phyloP scores from a whole-genome alignment of 1,284 basidiomycete species.

The Peniophora sp. region DNA sequence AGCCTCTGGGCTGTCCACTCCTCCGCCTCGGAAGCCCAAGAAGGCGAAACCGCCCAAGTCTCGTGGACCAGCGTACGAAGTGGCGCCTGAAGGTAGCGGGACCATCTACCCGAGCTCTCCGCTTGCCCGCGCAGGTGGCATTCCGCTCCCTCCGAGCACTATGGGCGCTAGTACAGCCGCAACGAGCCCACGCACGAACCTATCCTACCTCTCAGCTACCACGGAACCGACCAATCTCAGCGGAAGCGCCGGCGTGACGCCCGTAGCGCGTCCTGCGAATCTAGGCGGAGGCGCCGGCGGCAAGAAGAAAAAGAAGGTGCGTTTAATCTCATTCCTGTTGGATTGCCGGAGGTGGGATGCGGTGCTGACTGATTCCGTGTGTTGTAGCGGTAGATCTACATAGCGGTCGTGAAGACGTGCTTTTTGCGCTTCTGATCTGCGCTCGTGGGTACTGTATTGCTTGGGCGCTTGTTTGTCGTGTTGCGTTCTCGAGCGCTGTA shows the following conservation, averaged over 20 bases:
- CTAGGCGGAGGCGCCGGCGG: slow-evolving; percentile 4
- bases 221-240: neutral
- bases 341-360: neutral
- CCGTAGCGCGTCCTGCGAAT: slow-evolving; percentile 7
- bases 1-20: slow-evolving; percentile 20
- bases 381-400: too few species aligned
- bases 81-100: slow-evolving; percentile 15
- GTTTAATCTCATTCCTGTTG: neutral
- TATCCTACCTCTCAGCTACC: neutral
- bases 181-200: slow-evolving; percentile 8
- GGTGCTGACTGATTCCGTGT: neutral
- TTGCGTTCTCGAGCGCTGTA: too few species aligned
- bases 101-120: slow-evolving; percentile 19
- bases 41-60: slow-evolving; percentile 6
- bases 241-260: slow-evolving; percentile 11
- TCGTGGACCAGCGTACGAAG: slow-evolving; percentile 15
- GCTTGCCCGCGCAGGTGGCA: slow-evolving; percentile 8
- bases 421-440: too few species aligned
- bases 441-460: too few species aligned
- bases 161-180: neutral
- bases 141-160: slow-evolving; percentile 14
- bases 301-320: neutral
- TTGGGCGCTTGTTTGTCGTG: too few species aligned
- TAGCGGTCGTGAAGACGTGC: too few species aligned
- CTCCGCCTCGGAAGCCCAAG: slow-evolving; percentile 15